Base-by-base conservation (phyloP, 805 yeast genomes). In the Nakazawaea molendinolei region DNA sequence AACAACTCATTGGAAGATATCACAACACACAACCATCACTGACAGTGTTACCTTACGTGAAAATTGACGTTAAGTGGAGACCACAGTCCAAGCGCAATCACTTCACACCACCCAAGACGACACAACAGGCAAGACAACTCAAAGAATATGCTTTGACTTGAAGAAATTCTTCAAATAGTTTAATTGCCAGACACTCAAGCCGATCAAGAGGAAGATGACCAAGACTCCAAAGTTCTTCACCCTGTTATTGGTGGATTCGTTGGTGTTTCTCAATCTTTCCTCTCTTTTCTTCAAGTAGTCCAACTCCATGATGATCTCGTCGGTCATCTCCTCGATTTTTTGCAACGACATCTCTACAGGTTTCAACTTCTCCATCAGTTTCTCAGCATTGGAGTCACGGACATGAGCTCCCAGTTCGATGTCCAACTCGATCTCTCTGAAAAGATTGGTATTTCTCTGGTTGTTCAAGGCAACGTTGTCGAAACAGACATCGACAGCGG, bases 381-480 rank as follows among this genome's bases (percentile, higher is more conserved):
- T 96, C 44, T 89, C 68, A 17, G 87, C 86, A 55, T 87, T 86
- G 97, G 97, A 92, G 64, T 92, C 97, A 61, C 97, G 81, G 28
- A 97, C 98, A 51, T 87, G 85, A 34, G 97, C 85, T 29, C 98
- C 98, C 44, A 87, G 79, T 60, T 92, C 97, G 41, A 92, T 80
- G 45, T 89, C 97, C 51, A 92, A 67, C 53, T 87, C 96, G 49
- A 92, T 66, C 36, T 80, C 80, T 59, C 97, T 79, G 42, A 63
- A 57, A 47, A 71, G 50, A n/a, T n/a, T n/a, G n/a, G n/a, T n/a
- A 21, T 66, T 55, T 31, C 67, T 63, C 19, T 71, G 70, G 42
- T 55, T 55, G 15, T 56, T 54, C 49, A 61, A 56, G 30, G 60
- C 55, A 33, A 66, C 56, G 59, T 92, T 90, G 42, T 79, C 82